Conservation (phyloP, 1,139 yeast genomes). For the Suhomyces wounanorum region DNA sequence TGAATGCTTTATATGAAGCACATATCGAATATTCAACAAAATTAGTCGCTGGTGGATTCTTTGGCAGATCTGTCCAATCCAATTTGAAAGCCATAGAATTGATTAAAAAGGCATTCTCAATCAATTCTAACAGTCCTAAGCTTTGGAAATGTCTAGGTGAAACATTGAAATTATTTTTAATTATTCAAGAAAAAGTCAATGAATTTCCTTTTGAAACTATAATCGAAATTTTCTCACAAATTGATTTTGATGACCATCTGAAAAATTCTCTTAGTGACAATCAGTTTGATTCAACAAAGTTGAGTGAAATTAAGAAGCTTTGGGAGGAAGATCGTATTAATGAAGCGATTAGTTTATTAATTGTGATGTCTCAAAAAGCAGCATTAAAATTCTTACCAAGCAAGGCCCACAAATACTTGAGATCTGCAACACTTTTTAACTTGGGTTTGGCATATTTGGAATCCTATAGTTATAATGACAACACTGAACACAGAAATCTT, state of each 20-base stretch:
- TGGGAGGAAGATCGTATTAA: conserved; percentile 20
- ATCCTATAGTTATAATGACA: conserved; percentile 40
- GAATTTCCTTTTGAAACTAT: conserved; percentile 47
- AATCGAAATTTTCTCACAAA: conserved; percentile 31
- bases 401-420: conserved; percentile 47
- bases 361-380: conserved; percentile 32
- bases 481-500: conserved; percentile 35
- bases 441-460: conserved; percentile 67
- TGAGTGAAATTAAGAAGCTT: conserved; percentile 14
- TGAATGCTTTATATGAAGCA: conserved; percentile 60
- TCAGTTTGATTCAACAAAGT: conserved; percentile 7
- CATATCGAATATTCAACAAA: conserved; percentile 55
- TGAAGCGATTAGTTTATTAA: conserved; percentile 25
- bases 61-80: conserved; percentile 54
- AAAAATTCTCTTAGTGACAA: conserved; percentile 11
- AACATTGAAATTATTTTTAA: conserved; percentile 46
- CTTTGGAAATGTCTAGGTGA: conserved; percentile 60
- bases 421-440: conserved; percentile 67
- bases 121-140: conserved; percentile 43
- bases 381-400: conserved; percentile 30
- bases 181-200: conserved; percentile 45
- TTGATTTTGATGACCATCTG: conserved; percentile 11
- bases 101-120: conserved; percentile 43
- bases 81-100: conserved; percentile 50
- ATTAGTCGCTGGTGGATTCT: conserved; percentile 61